Evolutionary conservation across 768 basidiomycete genomes (phyloP), one percentile per base, ranked within the genome.

Genomic region (Kwoniella botswanensis): DNA sequence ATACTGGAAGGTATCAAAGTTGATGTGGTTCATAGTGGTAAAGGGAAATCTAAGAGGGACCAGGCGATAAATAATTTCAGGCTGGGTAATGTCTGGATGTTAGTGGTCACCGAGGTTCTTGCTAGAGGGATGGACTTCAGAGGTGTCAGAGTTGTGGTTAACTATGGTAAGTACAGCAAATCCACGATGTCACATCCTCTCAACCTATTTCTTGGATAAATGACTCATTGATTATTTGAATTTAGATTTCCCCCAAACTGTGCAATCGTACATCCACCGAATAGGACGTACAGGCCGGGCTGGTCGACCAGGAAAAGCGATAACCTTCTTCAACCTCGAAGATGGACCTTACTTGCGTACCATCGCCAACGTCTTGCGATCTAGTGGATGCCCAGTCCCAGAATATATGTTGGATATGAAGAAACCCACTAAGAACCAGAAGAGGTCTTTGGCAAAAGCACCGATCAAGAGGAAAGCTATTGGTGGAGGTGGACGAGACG

Each of bases 111-210:
- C 24, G 97, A 99, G 82, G 92, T 98, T 62, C 92, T 98, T 93
- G 94, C 93, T 24, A 88, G 97, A 75, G 97, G 97, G 3, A 94
- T 99, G 91, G 97, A 98, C 81, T 98, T 99, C 86, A 92, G 91
- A 82, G 94, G 95, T 11, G 89, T 96, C 63, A 87, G 90, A 69
- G 92, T 98, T 79, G 94, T 99, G 11, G 91, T 98, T 80, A 99
- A 98, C 66, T 84, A 82, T 56, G 83, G 80, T 82, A 52, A 74
- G 79, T 74, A 13, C 12, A 35, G 11, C 52, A 18, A 12, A 35
- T 7, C 35, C 35, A 35, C 35, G 35, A 35, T 53, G 41, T 12
- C 17, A 11, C 42, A 18, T 44, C 46, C 65, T 15, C n/a, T 17
- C 44, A 50, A 29, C 57, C 22, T 65, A 35, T 35, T 35, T 35